These are phyloP conservation scores for Candida dendrica DNA, from an alignment of 805 yeast genomes.

Conservation along the genomic window DNA sequence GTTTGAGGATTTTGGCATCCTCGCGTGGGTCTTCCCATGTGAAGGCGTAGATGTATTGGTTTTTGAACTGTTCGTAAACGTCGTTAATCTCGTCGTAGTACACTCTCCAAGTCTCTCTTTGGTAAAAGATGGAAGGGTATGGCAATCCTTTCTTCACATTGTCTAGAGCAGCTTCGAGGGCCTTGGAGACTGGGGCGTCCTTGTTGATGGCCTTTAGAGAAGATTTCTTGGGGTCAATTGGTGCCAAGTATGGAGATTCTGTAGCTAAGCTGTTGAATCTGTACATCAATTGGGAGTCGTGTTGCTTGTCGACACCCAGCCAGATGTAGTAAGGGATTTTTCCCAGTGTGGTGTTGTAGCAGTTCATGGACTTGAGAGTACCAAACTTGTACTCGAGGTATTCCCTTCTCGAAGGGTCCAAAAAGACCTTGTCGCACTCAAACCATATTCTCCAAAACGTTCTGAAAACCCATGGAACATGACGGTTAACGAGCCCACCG, in stretches of 20 bases:
- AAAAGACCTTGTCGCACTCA: slow-evolving; percentile 72
- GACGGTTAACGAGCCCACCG: slow-evolving; percentile 67
- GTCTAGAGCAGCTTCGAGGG: slow-evolving; percentile 67
- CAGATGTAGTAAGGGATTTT: slow-evolving; percentile 78
- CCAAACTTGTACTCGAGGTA: slow-evolving; percentile 80
- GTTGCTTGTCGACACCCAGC: slow-evolving; percentile 65
- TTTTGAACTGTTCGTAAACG: slow-evolving; percentile 61
- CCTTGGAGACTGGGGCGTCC: slow-evolving; percentile 47
- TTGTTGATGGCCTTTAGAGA: not conserved
- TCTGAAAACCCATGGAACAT: slow-evolving; percentile 69
- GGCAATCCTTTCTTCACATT: slow-evolving; percentile 63
- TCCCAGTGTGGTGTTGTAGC: slow-evolving; percentile 59
- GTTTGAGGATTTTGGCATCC: slow-evolving; percentile 59
- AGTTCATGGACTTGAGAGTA: slow-evolving; percentile 66
- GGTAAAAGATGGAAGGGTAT: slow-evolving; percentile 75
- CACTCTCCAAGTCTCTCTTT: slow-evolving; percentile 70
- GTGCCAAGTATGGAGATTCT: slow-evolving; percentile 76
- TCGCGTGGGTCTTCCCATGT: slow-evolving; percentile 91
- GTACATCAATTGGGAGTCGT: slow-evolving; percentile 40
- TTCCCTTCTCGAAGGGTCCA: slow-evolving; percentile 76
- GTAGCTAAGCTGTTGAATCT: slow-evolving; percentile 67
- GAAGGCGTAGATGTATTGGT: slow-evolving; percentile 80
- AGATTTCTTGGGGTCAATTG: slow-evolving; percentile 25
- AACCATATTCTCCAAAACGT: slow-evolving; percentile 88
- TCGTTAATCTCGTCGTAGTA: slow-evolving; percentile 69